These are phyloP conservation scores for Lagerstroemia speciosa DNA, from an alignment of 345 rosid species.

Conservation along the genomic window DNA sequence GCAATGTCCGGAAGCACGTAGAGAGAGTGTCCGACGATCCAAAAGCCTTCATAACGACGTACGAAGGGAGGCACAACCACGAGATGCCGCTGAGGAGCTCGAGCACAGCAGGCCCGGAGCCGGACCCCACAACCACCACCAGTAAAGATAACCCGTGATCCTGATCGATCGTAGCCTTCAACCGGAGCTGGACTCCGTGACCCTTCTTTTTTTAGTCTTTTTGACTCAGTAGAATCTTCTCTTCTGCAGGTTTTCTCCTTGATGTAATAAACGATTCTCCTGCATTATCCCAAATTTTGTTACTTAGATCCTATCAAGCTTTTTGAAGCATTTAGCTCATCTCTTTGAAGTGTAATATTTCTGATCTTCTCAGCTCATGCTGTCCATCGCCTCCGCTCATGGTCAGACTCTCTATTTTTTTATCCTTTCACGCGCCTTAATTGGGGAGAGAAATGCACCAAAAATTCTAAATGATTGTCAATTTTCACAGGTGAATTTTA, in stretches of 20 bases:
- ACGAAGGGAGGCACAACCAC: constrained; percentile 91
- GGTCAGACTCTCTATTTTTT: too few relatives aligned
- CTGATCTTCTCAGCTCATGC: neutral
- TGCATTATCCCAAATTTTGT: neutral
- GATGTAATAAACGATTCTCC: neutral
- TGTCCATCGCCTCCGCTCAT: too few relatives aligned
- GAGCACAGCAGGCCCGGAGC: constrained; percentile 14
- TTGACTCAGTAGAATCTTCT: neutral
- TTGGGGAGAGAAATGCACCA: too few relatives aligned
- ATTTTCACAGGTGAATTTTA: too few relatives aligned
- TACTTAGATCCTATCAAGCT: neutral
- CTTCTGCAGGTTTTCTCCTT: neutral
- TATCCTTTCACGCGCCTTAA: too few relatives aligned
- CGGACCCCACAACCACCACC: constrained; percentile 16
- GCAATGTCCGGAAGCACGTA: constrained; percentile 85
- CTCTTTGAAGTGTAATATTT: neutral
- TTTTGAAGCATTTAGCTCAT: too few relatives aligned
- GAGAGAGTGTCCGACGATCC: constrained; percentile 93
- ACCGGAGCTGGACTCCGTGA: neutral
- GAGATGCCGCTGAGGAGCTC: constrained; percentile 49
- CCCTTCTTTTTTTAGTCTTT: neutral
- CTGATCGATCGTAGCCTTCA: neutral
- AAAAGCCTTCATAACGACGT: constrained; percentile 75
- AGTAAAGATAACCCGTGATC: constrained; percentile 21
- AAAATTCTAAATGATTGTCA: too few relatives aligned